Percentiles rank a stretch among this genome's conserved stretches.
phyloP scores from a whole-genome alignment of 2,329 filamentous ascomycete species.

The Pseudopyricularia javanii region DNA sequence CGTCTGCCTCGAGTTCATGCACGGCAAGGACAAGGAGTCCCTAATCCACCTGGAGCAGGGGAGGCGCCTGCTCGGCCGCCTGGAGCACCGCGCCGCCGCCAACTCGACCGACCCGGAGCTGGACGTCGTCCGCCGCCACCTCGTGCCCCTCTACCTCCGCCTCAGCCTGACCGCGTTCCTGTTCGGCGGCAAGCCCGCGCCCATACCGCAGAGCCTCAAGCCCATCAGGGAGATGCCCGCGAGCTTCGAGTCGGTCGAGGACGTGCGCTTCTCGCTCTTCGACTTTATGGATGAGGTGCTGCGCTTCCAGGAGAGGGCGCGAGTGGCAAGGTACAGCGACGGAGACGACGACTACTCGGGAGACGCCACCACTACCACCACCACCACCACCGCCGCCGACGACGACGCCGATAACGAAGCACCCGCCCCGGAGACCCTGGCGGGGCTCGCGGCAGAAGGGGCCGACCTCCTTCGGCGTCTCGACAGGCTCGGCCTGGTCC shows the following conservation, averaged over 20 bases:
- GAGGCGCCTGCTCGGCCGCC: constrained; percentile 23
- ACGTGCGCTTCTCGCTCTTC: constrained; percentile 19
- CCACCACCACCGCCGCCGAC: too few species aligned
- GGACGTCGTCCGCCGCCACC: constrained; percentile 23
- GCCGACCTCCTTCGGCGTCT: constrained; percentile 18
- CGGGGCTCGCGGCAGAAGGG: constrained; percentile 17
- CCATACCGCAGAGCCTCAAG: constrained; percentile 22
- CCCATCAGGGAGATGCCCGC: constrained; percentile 12
- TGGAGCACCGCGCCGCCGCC: constrained; percentile 12
- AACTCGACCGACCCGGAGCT: constrained; percentile 15
- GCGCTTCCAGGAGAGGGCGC: constrained; percentile 19
- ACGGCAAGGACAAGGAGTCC: constrained; percentile 32
- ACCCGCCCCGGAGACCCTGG: constrained; percentile 10
- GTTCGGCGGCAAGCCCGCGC: constrained; percentile 22
- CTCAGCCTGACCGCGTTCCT: constrained; percentile 27
- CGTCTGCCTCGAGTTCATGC: constrained; percentile 41
- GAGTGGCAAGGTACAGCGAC: constrained; percentile 12
- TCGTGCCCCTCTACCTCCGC: constrained; percentile 30
- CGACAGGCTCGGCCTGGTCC: constrained; percentile 16
- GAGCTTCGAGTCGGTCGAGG: constrained; percentile 19
- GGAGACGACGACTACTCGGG: neutral
- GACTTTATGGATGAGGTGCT: constrained; percentile 26
- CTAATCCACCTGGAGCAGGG: constrained; percentile 31
- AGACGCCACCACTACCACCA: too few species aligned
- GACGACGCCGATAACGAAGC: too few species aligned